phyloP scores from a whole-genome alignment of 1,284 basidiomycete genomes.

The Apiotrichum mycotoxinovorans region DNA sequence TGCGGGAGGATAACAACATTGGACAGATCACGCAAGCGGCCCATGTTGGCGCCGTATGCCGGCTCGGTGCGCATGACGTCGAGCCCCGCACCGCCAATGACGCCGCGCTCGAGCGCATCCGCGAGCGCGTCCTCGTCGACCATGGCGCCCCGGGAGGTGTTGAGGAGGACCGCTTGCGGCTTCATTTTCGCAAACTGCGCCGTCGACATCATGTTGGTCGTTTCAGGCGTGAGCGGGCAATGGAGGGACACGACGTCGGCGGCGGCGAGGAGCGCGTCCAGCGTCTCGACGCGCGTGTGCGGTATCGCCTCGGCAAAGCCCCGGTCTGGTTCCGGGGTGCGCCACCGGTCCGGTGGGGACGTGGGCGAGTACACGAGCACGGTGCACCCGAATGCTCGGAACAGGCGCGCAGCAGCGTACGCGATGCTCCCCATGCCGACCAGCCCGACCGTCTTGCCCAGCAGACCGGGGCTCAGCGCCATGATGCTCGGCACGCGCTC shows the following conservation, averaged over 20 bases:
- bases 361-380: slow-evolving; percentile 50
- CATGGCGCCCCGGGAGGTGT: slow-evolving; percentile 53
- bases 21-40: slow-evolving; percentile 29
- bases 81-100: slow-evolving; percentile 54
- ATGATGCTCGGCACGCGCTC: slow-evolving; percentile 58
- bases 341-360: slow-evolving; percentile 41
- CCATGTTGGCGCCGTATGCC: slow-evolving; percentile 33
- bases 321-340: slow-evolving; percentile 15
- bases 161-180: slow-evolving; percentile 49
- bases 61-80: slow-evolving; percentile 54
- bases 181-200: slow-evolving; percentile 49
- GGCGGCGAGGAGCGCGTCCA: slow-evolving; percentile 47
- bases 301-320: slow-evolving; percentile 44
- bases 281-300: slow-evolving; percentile 49
- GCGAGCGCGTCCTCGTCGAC: slow-evolving; percentile 53
- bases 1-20: slow-evolving; percentile 43
- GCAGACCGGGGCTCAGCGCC: slow-evolving; percentile 47
- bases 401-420: slow-evolving; percentile 40
- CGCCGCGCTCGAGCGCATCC: slow-evolving; percentile 42
- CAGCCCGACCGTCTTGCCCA: slow-evolving; percentile 46
- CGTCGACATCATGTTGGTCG: slow-evolving; percentile 47
- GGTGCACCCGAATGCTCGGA: slow-evolving; percentile 41
- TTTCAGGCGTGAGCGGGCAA: slow-evolving; percentile 51
- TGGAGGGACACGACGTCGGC: slow-evolving; percentile 54
- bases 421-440: slow-evolving; percentile 53